Conservation (phyloP, 140 eudicot genomes). For the Anethum foeniculum region DNA sequence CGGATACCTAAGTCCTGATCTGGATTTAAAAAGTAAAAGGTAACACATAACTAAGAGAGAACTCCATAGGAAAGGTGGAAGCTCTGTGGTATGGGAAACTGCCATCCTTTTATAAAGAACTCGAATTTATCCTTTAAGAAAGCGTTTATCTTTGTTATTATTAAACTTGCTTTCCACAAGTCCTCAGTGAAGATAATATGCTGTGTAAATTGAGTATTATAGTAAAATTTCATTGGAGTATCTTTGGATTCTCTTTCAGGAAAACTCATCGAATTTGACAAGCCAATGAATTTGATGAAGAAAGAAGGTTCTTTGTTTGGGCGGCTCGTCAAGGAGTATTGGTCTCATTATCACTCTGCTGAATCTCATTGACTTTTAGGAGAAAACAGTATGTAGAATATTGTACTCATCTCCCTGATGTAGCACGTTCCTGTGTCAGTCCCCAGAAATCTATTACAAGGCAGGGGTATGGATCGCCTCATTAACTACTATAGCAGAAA, state of each 20-base stretch:
- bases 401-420: not conserved
- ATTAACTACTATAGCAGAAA: not conserved
- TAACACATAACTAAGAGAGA: not conserved
- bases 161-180: not conserved
- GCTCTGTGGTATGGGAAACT: not conserved
- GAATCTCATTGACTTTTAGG: slow-evolving; percentile 25
- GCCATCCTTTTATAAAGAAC: not conserved
- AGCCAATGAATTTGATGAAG: slow-evolving; percentile 83
- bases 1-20: not conserved
- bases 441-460: not conserved
- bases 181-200: not conserved
- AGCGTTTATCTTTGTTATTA: not conserved
- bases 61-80: not conserved
- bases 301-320: slow-evolving; percentile 81
- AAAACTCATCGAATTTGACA: slow-evolving; percentile 74
- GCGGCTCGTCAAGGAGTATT: slow-evolving; percentile 85
- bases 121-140: not conserved
- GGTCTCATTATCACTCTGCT: slow-evolving; percentile 78
- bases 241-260: slow-evolving; percentile 37
- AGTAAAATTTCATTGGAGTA: not conserved
- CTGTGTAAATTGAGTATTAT: not conserved
- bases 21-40: not conserved
- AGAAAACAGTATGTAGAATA: not conserved
- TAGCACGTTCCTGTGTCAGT: not conserved
- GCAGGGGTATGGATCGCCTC: not conserved